Conservation (phyloP, 2,329 filamentous ascomycete genomes). For the Cyphellophora europaea region DNA sequence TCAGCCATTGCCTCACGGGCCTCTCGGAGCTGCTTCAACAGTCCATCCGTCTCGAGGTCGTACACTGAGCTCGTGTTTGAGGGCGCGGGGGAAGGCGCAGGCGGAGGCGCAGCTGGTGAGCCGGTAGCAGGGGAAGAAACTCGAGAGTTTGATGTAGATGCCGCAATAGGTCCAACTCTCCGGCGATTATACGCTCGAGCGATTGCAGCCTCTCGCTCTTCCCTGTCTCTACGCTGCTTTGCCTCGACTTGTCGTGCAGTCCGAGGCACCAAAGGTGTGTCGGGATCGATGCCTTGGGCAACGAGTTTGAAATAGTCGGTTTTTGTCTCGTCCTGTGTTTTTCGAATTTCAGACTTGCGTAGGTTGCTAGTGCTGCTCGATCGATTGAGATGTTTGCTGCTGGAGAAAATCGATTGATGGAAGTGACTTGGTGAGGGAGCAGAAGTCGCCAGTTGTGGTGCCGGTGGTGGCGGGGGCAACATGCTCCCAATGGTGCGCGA, state of each 20-base stretch:
- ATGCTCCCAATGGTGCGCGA: conserved; percentile 16
- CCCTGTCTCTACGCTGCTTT: conserved; percentile 11
- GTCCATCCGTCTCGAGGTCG: conserved; percentile 14
- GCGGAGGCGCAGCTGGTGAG: conserved; percentile 4
- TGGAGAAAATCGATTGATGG: conserved; percentile 9
- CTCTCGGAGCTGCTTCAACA: conserved; percentile 20
- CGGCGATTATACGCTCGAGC: conserved; percentile 4
- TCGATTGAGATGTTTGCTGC: conserved; percentile 8
- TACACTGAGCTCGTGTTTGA: neutral
- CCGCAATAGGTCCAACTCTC: neutral
- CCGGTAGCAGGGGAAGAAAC: neutral
- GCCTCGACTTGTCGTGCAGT: conserved; percentile 13
- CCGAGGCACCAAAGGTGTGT: conserved; percentile 19
- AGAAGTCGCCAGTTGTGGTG: conserved; percentile 4
- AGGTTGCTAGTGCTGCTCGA: conserved; percentile 14
- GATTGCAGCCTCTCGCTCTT: conserved; percentile 11
- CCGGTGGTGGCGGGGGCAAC: conserved; percentile 6
- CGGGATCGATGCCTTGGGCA: conserved; percentile 36
- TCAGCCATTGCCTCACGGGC: conserved; percentile 20
- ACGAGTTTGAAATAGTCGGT: conserved; percentile 43
- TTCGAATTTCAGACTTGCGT: conserved; percentile 11
- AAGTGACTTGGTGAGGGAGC: conserved; percentile 2
- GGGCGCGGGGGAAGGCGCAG: conserved; percentile 1
- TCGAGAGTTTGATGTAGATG: neutral
- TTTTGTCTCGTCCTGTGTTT: conserved; percentile 32